Conservation (phyloP, 352 stramenopile species). For the Phytophthora cryptogea region DNA sequence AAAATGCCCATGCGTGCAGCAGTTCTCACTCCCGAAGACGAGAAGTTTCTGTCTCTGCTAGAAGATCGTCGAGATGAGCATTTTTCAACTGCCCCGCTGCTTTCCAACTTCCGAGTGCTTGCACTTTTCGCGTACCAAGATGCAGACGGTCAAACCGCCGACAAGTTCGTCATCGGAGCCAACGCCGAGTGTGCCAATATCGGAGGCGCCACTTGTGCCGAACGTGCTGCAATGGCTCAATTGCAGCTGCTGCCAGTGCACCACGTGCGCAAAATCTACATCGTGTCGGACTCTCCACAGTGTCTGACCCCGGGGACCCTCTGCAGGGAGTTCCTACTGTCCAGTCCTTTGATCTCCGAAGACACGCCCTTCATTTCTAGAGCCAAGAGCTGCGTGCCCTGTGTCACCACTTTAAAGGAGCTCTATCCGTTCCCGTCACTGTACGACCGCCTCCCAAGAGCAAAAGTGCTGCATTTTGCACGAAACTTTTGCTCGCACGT, state of each 20-base stretch:
- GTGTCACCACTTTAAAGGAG: slow-evolving; percentile 64
- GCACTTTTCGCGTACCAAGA: slow-evolving; percentile 66
- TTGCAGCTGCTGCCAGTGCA: slow-evolving; percentile 64
- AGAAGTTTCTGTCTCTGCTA: slow-evolving; percentile 46
- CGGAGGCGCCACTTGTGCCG: slow-evolving; percentile 83
- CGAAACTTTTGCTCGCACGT: slow-evolving; percentile 31
- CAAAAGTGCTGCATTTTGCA: slow-evolving; percentile 57
- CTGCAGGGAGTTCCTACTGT: slow-evolving; percentile 89
- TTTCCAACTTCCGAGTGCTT: slow-evolving; percentile 55
- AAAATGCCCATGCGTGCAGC: slow-evolving; percentile 44
- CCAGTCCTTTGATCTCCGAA: slow-evolving; percentile 53
- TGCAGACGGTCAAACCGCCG: slow-evolving; percentile 39
- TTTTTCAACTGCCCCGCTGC: slow-evolving; percentile 40
- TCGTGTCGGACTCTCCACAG: slow-evolving; percentile 82
- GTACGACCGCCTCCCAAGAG: slow-evolving; percentile 64
- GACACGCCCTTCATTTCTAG: slow-evolving; percentile 69
- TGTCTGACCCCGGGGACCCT: slow-evolving; percentile 85
- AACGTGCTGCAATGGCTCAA: slow-evolving; percentile 82
- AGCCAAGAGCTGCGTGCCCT: slow-evolving; percentile 58
- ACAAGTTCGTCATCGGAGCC: slow-evolving; percentile 65
- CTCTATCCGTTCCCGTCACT: slow-evolving; percentile 87
- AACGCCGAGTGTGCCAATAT: slow-evolving; percentile 91
- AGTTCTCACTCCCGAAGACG: slow-evolving; percentile 48
- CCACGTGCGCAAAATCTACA: slow-evolving; percentile 71
- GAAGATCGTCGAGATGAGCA: slow-evolving; percentile 48